phyloP scores from a whole-genome alignment of 768 basidiomycete genomes.

The Russula virescens region DNA sequence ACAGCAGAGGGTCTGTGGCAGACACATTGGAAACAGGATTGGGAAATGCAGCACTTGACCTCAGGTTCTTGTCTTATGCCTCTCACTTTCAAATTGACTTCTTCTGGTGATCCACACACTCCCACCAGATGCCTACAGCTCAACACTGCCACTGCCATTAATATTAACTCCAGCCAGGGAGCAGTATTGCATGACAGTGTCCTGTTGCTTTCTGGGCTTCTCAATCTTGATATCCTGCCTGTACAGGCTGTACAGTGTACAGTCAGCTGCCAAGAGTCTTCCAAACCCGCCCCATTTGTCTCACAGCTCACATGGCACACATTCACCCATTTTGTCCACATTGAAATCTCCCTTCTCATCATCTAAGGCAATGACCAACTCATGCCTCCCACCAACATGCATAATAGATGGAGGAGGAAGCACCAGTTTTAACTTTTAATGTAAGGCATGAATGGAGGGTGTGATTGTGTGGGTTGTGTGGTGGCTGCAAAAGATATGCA shows the following conservation, averaged over 20 bases:
- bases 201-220: conserved; percentile 52
- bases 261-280: conserved; percentile 77
- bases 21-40: conserved; percentile 30
- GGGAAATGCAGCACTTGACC: conserved; percentile 42
- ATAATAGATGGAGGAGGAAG: conserved; percentile 64
- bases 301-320: conserved; percentile 56
- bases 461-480: conserved; percentile 41
- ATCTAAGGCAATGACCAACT: conserved; percentile 75
- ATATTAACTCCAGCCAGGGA: too few relatives aligned
- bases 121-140: conserved; percentile 45
- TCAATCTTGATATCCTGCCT: conserved; percentile 52
- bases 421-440: conserved; percentile 61
- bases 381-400: conserved; percentile 58
- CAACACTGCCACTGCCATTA: conserved; percentile 43
- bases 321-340: conserved; percentile 46
- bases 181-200: conserved; percentile 52
- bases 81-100: conserved; percentile 36
- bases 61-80: conserved; percentile 35
- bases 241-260: too few relatives aligned
- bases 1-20: conserved; percentile 33
- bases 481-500: too few relatives aligned
- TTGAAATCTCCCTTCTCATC: conserved; percentile 49
- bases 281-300: conserved; percentile 74
- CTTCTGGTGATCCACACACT: conserved; percentile 42
- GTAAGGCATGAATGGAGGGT: conserved; percentile 45